Evolutionary conservation across 1,284 basidiomycete genomes (phyloP).

Genomic region (Cystobasidium sp.): DNA sequence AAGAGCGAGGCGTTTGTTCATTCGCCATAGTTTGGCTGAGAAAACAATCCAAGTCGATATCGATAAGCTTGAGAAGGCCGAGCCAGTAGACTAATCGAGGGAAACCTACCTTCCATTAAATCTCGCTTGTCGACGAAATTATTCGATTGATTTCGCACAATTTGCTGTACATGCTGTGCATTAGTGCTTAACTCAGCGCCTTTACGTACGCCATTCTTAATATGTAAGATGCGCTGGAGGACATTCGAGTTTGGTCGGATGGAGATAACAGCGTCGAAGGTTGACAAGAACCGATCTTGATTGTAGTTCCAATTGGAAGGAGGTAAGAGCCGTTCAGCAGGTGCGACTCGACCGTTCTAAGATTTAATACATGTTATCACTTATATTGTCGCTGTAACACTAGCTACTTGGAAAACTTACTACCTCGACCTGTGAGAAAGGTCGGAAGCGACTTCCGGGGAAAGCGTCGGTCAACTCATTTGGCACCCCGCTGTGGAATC

Average conservation of each 20-base stretch:
- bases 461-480: conserved; percentile 91
- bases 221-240: conserved; percentile 27
- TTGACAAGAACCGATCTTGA: conserved; percentile 40
- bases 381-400: background rate
- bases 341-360: background rate
- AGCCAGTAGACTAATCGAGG: no score
- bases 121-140: conserved; percentile 51
- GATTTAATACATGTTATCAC: background rate
- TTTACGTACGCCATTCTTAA: conserved; percentile 44
- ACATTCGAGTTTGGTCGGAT: conserved; percentile 29
- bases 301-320: conserved; percentile 47
- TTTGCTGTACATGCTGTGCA: conserved; percentile 48
- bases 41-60: no score
- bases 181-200: conserved; percentile 42
- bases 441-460: conserved; percentile 70
- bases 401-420: background rate
- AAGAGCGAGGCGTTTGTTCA: conserved; percentile 9
- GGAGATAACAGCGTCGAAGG: conserved; percentile 45
- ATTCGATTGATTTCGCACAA: conserved; percentile 48
- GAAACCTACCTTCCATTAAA: conserved; percentile 46
- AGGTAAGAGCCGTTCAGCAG: conserved; percentile 45
- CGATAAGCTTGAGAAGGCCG: no score
- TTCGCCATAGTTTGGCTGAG: conserved; percentile 41
- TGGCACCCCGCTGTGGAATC: conserved; percentile 53
- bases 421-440: conserved; percentile 55